Conservation (phyloP, 1,139 yeast genomes). For the Hansenula sp. region DNA sequence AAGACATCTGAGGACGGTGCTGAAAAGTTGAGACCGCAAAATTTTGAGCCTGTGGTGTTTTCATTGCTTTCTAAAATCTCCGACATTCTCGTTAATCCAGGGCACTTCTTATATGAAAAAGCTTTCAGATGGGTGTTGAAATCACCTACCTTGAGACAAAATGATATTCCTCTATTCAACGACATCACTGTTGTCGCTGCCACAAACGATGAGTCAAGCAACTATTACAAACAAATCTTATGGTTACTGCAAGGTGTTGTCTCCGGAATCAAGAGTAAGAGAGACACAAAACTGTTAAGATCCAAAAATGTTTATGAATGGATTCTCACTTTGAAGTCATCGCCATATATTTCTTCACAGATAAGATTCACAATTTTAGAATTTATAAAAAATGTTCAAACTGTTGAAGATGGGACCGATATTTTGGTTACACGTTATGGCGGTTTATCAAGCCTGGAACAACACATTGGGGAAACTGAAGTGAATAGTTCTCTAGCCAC, state of each 20-base stretch:
- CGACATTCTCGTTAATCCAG: constrained; percentile 60
- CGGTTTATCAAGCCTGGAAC: constrained; percentile 46
- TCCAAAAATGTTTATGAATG: constrained; percentile 62
- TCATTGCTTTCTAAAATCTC: constrained; percentile 48
- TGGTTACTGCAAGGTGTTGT: constrained; percentile 62
- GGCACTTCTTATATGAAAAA: constrained; percentile 69
- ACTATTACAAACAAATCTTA: constrained; percentile 51
- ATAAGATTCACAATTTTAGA: constrained; percentile 37
- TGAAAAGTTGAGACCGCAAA: constrained; percentile 10
- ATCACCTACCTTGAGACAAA: constrained; percentile 39
- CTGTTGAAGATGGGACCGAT: constrained; percentile 58
- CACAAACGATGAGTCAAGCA: constrained; percentile 40
- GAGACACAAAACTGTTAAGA: constrained; percentile 51
- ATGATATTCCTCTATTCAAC: constrained; percentile 64
- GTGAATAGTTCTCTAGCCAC: background rate
- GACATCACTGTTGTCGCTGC: constrained; percentile 38
- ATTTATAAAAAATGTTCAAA: constrained; percentile 48
- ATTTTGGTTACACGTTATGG: constrained; percentile 63
- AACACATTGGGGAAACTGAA: constrained; percentile 24
- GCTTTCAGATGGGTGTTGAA: constrained; percentile 55
- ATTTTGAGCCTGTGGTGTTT: constrained; percentile 39
- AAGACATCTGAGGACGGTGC: constrained; percentile 21
- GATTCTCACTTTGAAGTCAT: constrained; percentile 50
- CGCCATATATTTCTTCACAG: constrained; percentile 42
- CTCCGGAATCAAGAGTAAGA: constrained; percentile 39